Evolutionary conservation across 495 filamentous ascomycete genomes (phyloP), one percentile per base, ranked within the genome.

Genomic region (Penicillium desertorum): DNA sequence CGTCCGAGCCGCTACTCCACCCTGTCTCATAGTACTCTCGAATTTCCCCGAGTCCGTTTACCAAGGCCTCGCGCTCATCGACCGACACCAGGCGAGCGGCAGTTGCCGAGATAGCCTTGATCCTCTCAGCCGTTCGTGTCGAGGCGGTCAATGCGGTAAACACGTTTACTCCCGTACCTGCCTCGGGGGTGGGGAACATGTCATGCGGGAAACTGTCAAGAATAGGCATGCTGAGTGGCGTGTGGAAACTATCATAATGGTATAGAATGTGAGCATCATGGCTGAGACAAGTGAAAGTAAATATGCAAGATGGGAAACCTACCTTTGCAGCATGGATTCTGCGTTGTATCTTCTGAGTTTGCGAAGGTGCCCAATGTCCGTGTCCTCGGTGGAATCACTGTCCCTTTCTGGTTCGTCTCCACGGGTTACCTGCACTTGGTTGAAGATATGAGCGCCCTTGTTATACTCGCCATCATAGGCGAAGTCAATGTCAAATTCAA

Each of bases 1-100:
- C 85, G 46, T 96, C 91, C 46, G 84, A 88, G 53, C 86, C 92
- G 71, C 89, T 92, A 37, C 85, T 83, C 91, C 91, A 98, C 1
- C 91, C 93, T 49, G 92, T 89, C 64, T 90, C 86, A 66, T 96
- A 98, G 57, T 86, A 86, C 65, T 96, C 93, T 11, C 87, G 84
- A 56, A 97, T 87, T 62, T 89, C 88, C 44, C 86, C 86, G 27
- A 98, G 76, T n/a, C 90, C 87, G 62, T 96, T 92, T 6, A 84
- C 81, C 34, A 98, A 78, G 12, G 77, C 79, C 72, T 98, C 94
- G 11, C 89, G 81, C 61, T 97, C 92, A 56, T 92, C 88, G 8
- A 96, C 63, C 3, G 79, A 79, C 27, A 91, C 78, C 48, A 81
- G 66, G 44, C 81, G 63, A 23, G 80, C 70, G 4, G 89, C 86